Evolutionary conservation across 805 yeast genomes (phyloP), one percentile per base, ranked within the genome.

Genomic region (Wickerhamiella nectarea): DNA sequence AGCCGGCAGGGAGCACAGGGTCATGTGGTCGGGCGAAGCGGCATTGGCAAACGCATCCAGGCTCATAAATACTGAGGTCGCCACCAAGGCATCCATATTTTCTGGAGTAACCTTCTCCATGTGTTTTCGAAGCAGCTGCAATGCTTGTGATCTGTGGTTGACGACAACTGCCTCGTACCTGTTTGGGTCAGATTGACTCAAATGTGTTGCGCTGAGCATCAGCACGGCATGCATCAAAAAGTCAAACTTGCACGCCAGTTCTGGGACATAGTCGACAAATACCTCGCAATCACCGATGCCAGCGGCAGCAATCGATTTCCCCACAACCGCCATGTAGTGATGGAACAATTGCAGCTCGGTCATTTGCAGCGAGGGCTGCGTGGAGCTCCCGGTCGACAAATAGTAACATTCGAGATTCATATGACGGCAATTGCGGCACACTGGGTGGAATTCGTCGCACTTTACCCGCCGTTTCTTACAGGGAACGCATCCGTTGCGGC

Each of bases 31-130:
- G 36, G 75, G 94, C 38, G 72, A 65, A 2, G 78, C 74, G 0
- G 95, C 96, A 61, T 87, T 87, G 3, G 96, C 96, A 50, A 85
- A 65, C 0, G 96, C 83, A 59, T 89, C 97, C 82, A 89, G 82
- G 44, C 86, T 86, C 45, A 89, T 66, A 31, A 89, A 76, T 49
- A 87, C 69, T 0, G 95, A 94, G 41, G 93, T 78, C 0, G 96
- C 95, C 12, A 87, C 95, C 43, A 89, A 66, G 0, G 96, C 94
- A 61, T 89, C 97, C 26, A 62, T 53, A 53, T 87, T 87, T 40
- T 82, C 85, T 2, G 83, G 70, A 14, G 81, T 78, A 49, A 89
- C 83, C 49, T 82, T 77, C 50, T 84, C 66, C 3, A 89, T 95
- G 2, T 93, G 95, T 52, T 80, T 91, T 45, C 96, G 66, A 43